Evolutionary conservation across 768 basidiomycete species (phyloP).

Genomic region (Trametes cingulata): DNA sequence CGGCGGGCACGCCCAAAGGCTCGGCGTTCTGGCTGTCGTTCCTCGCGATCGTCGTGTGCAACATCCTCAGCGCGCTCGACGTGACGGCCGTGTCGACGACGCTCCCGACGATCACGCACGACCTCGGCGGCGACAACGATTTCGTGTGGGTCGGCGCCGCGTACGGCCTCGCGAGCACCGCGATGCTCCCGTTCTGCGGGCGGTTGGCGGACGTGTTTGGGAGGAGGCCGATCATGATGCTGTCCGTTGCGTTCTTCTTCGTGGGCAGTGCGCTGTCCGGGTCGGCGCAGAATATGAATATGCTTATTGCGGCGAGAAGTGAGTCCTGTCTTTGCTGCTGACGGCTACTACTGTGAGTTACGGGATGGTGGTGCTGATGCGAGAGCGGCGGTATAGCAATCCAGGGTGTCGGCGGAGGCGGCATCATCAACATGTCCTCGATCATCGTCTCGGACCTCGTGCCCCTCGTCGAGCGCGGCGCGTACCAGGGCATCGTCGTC

Average conservation of each 20-base stretch:
- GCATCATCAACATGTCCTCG: slow-evolving; percentile 23
- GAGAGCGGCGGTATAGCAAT: slow-evolving; percentile 27
- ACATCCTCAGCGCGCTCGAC: slow-evolving; percentile 19
- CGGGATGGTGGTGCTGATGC: neutral
- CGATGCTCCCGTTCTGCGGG: slow-evolving; percentile 34
- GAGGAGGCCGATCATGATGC: slow-evolving; percentile 35
- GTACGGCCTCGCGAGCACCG: slow-evolving; percentile 38
- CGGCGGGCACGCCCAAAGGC: neutral
- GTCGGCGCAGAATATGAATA: slow-evolving; percentile 39
- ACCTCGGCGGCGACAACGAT: slow-evolving; percentile 20
- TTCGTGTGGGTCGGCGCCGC: slow-evolving; percentile 33
- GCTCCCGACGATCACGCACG: slow-evolving; percentile 12
- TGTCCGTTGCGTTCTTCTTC: slow-evolving; percentile 35
- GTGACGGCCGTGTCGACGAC: slow-evolving; percentile 9
- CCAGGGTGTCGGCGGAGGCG: slow-evolving; percentile 31
- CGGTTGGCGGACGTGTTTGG: slow-evolving; percentile 32
- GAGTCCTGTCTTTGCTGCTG: neutral
- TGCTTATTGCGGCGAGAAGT: slow-evolving; percentile 42
- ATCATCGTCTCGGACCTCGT: slow-evolving; percentile 31
- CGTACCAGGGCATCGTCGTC: slow-evolving; percentile 19
- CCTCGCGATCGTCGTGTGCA: slow-evolving; percentile 9
- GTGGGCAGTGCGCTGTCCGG: slow-evolving; percentile 43
- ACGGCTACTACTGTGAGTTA: no score
- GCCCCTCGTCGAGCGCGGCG: slow-evolving; percentile 37
- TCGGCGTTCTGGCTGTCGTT: slow-evolving; percentile 13